Evolutionary conservation across 805 yeast genomes (phyloP), one percentile per base, ranked within the genome.

Genomic region (Scheffersomyces lignosus): DNA sequence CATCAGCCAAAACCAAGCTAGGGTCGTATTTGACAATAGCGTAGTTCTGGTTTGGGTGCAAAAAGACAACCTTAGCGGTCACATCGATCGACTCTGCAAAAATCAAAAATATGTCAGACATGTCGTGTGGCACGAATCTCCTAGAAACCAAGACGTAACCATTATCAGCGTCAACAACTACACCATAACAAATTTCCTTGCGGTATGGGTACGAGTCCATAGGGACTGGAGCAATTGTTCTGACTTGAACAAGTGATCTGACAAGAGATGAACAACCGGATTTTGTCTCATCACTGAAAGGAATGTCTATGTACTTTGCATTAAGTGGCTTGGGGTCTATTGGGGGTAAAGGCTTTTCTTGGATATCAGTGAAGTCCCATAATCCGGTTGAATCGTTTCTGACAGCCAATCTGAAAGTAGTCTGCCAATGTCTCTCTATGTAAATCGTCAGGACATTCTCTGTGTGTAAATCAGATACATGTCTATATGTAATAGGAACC

Each of bases 41-140:
- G 59, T 84, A 89, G 48, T 89, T 89, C 49, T 83, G 87, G 25
- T 87, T 78, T 23, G 97, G 96, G 56, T 89, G 96, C 52, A 87
- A 65, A 49, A 88, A 90, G 15, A 80, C 80, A 17, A 89, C 93
- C 44, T 79, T 71, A 1, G 83, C 96, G 0, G 95, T 87, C 10
- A 89, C 74, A 45, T 82, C 78, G 15, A 87, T 77, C 1, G 95
- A 83, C 45, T 90, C 96, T 3, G 96, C 96, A 54, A 90, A 78
- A 2, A 90, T 80, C 15, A 90, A 73, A 32, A 78, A 71, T 16
- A 89, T 72, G 58, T 90, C 96, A 47, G 82, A 71, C 48, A 83
- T 60, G 48, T 86, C 95, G 62, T 88, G 95, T 5, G 96, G 95
- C 17, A 89, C 87, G 37, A 77, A 71, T 40, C 80, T 71, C 42